Base-by-base conservation (phyloP, 768 basidiomycete genomes). In the Trametes gibbosa region DNA sequence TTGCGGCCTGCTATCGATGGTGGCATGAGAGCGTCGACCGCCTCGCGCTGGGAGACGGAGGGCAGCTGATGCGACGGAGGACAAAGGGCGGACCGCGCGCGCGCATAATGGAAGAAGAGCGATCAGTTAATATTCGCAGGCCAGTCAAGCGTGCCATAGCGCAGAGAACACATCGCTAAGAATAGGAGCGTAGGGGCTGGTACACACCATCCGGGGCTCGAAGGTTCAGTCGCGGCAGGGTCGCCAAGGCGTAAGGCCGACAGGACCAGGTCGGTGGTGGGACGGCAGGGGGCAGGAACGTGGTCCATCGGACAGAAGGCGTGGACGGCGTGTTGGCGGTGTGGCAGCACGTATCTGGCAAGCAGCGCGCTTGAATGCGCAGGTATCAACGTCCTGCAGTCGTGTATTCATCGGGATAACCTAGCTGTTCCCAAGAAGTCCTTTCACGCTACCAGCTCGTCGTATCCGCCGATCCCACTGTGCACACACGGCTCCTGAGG, bases 351-450 rank as follows among this genome's bases (percentile, higher is more conserved):
- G 48, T 19, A 50, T 43, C 47, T 41, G 55, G 55, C 55, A 56
- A 56, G 47, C 47, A 50, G 39, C 41, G 50, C 58, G 58, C 10
- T 39, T 46, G 58, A 39, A 21, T 17, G 29, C 27, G 35, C 12
- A 29, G 19, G 19, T 13, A 8, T 10, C 45, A 29, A 50, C 32
- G 35, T 54, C 47, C 46, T 47, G 41, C 53, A 23, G 34, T 14
- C 61, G 61, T 58, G 51, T 51, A 53, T 53, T 54, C 52, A 32
- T 62, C 61, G 61, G 61, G 16, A 29, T 45, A 57, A 62, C 61
- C 47, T 62, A 62, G 61, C 61, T 53, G 19, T 46, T 2, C 49
- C 35, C 29, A 32, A 56, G 59, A 54, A 60, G 47, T 52, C n/a
- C 17, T 54, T 39, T 49, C 16, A 32, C 21, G 35, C 41, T 23